Evolutionary conservation across 371 early-diverging fungal species (phyloP), one percentile per base, ranked within the genome.

Genomic region (Mycotypha africana): DNA sequence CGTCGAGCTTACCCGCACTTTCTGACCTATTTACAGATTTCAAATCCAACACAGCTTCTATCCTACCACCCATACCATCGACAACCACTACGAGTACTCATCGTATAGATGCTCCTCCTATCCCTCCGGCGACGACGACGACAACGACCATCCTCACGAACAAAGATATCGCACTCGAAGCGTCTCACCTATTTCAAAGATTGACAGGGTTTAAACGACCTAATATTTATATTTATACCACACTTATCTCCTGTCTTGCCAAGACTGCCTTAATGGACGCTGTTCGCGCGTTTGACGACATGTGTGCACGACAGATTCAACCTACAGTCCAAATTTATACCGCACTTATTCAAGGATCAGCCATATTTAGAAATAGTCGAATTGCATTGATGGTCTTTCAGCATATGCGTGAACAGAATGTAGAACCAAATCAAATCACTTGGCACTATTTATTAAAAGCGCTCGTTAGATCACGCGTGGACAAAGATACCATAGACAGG

Each of bases 241-340:
- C 69, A 8, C 53, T 73, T 22, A 73, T 73, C 38, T 53, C 73
- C 31, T 69, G 69, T 19, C 69, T 69, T 62, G 64, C 69, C 31
- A 73, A 66, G 37, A 25, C 47, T 15, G 54, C 65, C 38, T 55
- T 69, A 20, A 45, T 38, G 9, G 55, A 60, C 12, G 69, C 73
- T 7, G 45, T 64, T 39, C 59, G 51, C 17, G 50, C 69, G 7
- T 73, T 68, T 38, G 45, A 55, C 2, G 60, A 68, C 37, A 73
- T 73, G 73, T 53, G 58, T 47, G 51, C 28, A 24, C 62, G 14
- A 15, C 51, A 62, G 4, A 51, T 73, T 8, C n/a, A 40, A 9
- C 73, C 73, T 0, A 64, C 58, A 8, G 53, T 58, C 4, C 60
- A 59, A 26, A 67, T 66, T 2, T 73, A 69, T 30, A 62, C 65